A percentile compares a stretch with the other conserved stretches of the same genome.
Evolutionary conservation across 768 basidiomycete species (phyloP).

Genomic region (Lentinula raphanica): DNA sequence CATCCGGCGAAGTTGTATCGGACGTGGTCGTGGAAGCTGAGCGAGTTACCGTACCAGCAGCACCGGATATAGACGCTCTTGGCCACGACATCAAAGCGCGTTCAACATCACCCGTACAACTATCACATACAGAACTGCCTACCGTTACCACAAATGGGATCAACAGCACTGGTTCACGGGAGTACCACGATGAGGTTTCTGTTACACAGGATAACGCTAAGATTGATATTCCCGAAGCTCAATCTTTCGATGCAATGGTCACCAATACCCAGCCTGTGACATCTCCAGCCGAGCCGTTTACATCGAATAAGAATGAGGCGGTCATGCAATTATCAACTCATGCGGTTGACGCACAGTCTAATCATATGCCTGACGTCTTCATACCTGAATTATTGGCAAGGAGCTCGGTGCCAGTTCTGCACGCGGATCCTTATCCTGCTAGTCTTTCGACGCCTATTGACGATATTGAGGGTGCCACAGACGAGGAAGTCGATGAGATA

Average conservation of each 20-base stretch:
- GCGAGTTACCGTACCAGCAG: background rate
- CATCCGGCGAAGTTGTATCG: background rate
- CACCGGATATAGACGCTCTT: background rate
- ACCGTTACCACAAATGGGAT: background rate
- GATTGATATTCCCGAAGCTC: background rate
- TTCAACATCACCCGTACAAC: background rate
- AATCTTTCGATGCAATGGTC: background rate
- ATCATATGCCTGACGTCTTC: background rate
- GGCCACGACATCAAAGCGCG: background rate
- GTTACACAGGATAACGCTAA: background rate
- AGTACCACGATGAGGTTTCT: background rate
- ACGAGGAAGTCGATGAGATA: slow-evolving; percentile 2
- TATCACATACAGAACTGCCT: too few species aligned
- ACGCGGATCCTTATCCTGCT: slow-evolving; percentile 41
- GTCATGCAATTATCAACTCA: background rate
- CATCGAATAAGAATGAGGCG: background rate
- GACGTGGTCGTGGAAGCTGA: too few species aligned
- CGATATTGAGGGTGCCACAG: background rate
- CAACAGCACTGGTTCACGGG: background rate
- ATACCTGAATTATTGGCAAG: slow-evolving; percentile 19
- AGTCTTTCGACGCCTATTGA: slow-evolving; percentile 39
- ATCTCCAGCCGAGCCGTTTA: background rate
- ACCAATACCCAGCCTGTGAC: background rate
- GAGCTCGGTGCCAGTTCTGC: slow-evolving; percentile 24
- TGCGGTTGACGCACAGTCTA: background rate